These are phyloP conservation scores for Ascochyta fabae DNA, from an alignment of 2,329 filamentous ascomycete genomes.

Conservation along the genomic window DNA sequence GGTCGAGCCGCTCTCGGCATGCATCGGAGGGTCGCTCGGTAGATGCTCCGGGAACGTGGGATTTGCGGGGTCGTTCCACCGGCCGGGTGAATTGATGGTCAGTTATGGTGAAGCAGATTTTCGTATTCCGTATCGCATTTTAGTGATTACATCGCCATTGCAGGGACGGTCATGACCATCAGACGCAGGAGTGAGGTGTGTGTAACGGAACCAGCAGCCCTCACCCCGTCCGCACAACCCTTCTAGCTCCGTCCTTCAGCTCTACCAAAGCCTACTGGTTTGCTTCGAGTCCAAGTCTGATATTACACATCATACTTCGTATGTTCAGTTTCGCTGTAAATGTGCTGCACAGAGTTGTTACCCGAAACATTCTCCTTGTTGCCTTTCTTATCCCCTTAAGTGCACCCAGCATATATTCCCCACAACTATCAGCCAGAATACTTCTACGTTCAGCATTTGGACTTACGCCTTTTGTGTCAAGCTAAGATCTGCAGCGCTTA, in stretches of 20 bases:
- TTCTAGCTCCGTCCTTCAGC: not conserved
- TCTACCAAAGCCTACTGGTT: not conserved
- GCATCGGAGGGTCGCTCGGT: slow-evolving; percentile 12
- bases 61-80: slow-evolving; percentile 10
- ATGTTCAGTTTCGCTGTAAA: not conserved
- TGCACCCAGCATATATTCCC: no score
- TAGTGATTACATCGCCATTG: not conserved
- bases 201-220: no score
- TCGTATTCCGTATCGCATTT: slow-evolving; percentile 8
- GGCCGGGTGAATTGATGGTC: slow-evolving; percentile 10
- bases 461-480: not conserved
- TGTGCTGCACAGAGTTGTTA: not conserved
- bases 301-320: no score
- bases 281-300: not conserved
- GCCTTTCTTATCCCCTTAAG: no score
- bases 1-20: slow-evolving; percentile 7
- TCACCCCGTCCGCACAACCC: not conserved
- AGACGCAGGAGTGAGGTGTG: not conserved
- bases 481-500: slow-evolving; percentile 15
- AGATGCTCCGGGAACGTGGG: slow-evolving; percentile 13
- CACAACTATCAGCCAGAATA: not conserved
- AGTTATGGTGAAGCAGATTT: not conserved
- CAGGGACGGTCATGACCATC: not conserved
- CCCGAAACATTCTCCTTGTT: no score
- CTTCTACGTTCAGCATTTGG: not conserved